Conservation (phyloP, 2,329 filamentous ascomycete species). For the Lasiodiplodia sp. region DNA sequence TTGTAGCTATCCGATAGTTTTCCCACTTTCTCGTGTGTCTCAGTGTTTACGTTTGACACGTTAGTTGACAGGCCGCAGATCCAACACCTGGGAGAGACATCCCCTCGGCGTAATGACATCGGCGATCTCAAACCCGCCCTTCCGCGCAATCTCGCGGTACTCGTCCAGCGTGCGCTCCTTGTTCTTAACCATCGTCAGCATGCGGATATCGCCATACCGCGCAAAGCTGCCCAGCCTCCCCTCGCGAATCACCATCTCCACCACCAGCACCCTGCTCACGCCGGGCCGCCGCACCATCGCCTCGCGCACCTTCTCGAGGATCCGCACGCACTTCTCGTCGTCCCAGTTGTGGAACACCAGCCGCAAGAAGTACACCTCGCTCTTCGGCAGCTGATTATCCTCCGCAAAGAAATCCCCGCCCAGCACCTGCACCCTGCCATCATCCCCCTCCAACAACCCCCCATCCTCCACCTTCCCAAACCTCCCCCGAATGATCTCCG, state of each 20-base stretch:
- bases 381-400: background rate
- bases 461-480: background rate
- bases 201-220: background rate
- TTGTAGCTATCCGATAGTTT: too few species aligned
- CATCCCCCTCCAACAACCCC: background rate
- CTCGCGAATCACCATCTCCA: conserved; percentile 8
- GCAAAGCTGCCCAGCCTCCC: conserved; percentile 2
- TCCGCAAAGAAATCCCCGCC: conserved; percentile 6
- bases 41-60: background rate
- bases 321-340: background rate
- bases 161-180: conserved; percentile 9
- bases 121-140: background rate
- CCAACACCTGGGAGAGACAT: conserved; percentile 12
- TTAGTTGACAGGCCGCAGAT: background rate
- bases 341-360: conserved; percentile 15
- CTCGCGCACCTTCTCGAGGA: background rate
- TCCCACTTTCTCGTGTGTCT: too few species aligned
- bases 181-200: conserved; percentile 1
- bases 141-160: conserved; percentile 1
- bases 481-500: background rate
- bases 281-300: background rate
- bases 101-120: conserved; percentile 10
- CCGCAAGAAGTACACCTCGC: background rate
- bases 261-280: conserved; percentile 14
- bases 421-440: background rate